Percentiles rank a stretch among this genome's conserved stretches.
Evolutionary conservation across 257 asterid species (phyloP).

Genomic region (Scutellaria baicalensis): DNA sequence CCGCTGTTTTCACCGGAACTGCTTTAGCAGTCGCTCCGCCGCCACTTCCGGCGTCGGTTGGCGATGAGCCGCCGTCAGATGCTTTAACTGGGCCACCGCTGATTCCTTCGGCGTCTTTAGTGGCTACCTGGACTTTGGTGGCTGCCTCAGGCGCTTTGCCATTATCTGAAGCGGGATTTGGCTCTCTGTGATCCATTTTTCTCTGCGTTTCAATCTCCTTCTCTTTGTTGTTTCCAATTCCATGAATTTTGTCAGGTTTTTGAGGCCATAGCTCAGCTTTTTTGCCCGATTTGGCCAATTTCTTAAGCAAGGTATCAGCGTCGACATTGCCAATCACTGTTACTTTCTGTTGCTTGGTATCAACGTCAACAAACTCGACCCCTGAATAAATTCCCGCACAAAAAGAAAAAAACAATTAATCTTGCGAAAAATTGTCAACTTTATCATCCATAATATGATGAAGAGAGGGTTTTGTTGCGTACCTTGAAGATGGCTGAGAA

Average conservation of each 20-base stretch:
- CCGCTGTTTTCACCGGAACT: neutral
- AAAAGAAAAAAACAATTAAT: neutral
- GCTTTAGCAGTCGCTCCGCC: neutral
- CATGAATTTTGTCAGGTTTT: neutral
- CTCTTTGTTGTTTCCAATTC: constrained; percentile 5
- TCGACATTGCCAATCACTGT: constrained; percentile 48
- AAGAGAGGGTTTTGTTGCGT: neutral
- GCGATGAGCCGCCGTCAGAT: neutral
- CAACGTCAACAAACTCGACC: constrained; percentile 44
- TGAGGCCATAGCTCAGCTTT: constrained; percentile 59
- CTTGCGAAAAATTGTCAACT: neutral
- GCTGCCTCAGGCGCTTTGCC: constrained; percentile 10
- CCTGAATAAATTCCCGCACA: constrained; percentile 24
- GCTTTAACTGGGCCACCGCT: constrained; percentile 1
- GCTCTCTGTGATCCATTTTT: neutral
- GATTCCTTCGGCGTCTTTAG: constrained; percentile 7
- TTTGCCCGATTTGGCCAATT: constrained; percentile 46
- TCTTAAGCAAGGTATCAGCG: constrained; percentile 29
- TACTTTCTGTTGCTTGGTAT: constrained; percentile 55
- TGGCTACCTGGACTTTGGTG: neutral
- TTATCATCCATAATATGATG: neutral
- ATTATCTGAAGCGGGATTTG: neutral
- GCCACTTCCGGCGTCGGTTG: neutral
- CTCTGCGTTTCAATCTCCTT: neutral
- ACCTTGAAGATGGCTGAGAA: constrained; percentile 47